These are phyloP conservation scores for Colletotrichum tofieldiae DNA, from an alignment of 2,329 filamentous ascomycete genomes.

Conservation along the genomic window DNA sequence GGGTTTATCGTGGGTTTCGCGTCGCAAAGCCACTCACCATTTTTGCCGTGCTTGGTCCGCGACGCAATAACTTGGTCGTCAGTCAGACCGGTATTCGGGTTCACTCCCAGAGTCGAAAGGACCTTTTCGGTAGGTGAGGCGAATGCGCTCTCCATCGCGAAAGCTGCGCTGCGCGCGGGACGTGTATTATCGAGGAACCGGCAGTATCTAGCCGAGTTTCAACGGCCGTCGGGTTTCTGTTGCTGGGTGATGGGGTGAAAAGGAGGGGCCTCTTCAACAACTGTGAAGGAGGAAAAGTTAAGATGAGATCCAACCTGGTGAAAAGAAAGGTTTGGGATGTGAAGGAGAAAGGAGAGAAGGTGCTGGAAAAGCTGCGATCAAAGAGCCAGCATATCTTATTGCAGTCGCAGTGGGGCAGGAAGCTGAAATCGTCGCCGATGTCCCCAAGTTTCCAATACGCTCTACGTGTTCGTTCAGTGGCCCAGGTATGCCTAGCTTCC, in stretches of 20 bases:
- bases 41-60: constrained; percentile 75
- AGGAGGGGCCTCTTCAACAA: constrained; percentile 3
- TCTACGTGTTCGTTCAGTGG: constrained; percentile 45
- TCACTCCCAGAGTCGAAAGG: constrained; percentile 71
- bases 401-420: constrained; percentile 41
- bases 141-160: constrained; percentile 75
- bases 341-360: constrained; percentile 28
- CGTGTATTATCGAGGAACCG: constrained; percentile 39
- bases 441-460: constrained; percentile 44
- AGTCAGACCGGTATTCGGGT: constrained; percentile 69
- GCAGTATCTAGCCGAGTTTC: constrained; percentile 34
- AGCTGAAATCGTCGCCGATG: constrained; percentile 42
- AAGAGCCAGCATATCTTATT: constrained; percentile 41
- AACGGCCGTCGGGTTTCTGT: constrained; percentile 15
- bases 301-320: constrained; percentile 16
- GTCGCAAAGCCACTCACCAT: constrained; percentile 66
- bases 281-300: constrained; percentile 4
- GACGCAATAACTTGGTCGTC: constrained; percentile 71
- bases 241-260: not conserved
- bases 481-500: constrained; percentile 34
- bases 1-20: constrained; percentile 19
- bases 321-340: constrained; percentile 25
- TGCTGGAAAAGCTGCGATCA: constrained; percentile 38
- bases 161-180: constrained; percentile 41
- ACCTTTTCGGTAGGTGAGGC: constrained; percentile 71